Percentiles rank a stretch among this genome's conserved stretches.
Evolutionary conservation across 768 basidiomycete genomes (phyloP).

Genomic region (Pisolithus microcarpus): DNA sequence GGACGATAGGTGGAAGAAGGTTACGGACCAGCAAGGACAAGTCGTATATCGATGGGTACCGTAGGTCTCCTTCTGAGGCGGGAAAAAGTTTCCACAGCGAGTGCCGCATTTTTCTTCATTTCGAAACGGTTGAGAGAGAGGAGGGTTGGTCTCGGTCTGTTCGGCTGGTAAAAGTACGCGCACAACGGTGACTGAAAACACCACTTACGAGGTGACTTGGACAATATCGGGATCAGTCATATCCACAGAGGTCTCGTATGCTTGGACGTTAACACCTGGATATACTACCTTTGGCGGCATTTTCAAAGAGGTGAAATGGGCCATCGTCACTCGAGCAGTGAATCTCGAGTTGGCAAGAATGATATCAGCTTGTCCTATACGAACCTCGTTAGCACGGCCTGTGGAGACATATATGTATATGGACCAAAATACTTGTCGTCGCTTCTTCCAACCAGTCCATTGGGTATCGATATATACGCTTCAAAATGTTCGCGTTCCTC

Average conservation of each 20-base stretch:
- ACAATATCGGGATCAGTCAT: constrained; percentile 42
- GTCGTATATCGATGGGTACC: no score
- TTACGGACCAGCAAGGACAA: constrained; percentile 26
- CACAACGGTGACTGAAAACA: background rate
- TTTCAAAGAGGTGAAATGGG: constrained; percentile 63
- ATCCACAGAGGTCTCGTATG: constrained; percentile 49
- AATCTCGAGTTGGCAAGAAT: constrained; percentile 91
- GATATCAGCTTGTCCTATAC: constrained; percentile 75
- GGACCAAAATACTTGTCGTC: constrained; percentile 15
- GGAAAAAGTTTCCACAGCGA: constrained; percentile 79
- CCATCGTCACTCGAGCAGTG: no score
- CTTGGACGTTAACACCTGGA: constrained; percentile 82
- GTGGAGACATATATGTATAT: background rate
- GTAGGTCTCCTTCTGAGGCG: constrained; percentile 27
- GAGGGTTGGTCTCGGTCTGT: constrained; percentile 55
- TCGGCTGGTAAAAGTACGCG: constrained; percentile 26
- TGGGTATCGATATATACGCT: constrained; percentile 74
- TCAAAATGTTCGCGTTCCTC: constrained; percentile 45
- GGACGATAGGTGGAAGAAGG: background rate
- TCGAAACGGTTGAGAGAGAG: constrained; percentile 71
- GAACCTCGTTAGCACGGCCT: background rate
- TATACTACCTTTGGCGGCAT: constrained; percentile 80
- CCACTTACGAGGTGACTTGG: constrained; percentile 48
- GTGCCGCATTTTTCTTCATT: constrained; percentile 65
- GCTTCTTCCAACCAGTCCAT: constrained; percentile 84